These are phyloP conservation scores for Ustilago hordei DNA, from an alignment of 1,284 basidiomycete genomes.

Conservation along the genomic window DNA sequence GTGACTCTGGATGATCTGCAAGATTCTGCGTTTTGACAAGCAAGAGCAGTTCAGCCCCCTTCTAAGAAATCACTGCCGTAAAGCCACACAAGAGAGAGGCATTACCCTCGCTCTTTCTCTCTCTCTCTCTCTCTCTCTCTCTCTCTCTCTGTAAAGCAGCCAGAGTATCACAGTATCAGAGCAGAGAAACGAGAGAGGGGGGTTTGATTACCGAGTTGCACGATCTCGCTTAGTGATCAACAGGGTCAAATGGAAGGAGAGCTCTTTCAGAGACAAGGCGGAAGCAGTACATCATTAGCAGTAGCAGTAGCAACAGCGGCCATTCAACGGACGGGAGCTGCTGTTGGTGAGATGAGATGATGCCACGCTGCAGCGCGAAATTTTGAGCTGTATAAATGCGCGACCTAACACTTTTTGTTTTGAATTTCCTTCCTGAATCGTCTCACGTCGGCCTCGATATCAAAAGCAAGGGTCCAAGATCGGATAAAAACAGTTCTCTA, in stretches of 20 bases:
- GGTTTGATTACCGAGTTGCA: slow-evolving; percentile 6
- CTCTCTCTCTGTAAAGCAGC: neutral
- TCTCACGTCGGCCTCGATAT: no score
- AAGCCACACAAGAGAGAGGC: neutral
- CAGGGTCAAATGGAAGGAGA: slow-evolving; percentile 10
- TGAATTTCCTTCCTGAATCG: no score
- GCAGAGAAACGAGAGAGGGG: neutral
- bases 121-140: neutral
- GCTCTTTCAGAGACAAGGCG: neutral
- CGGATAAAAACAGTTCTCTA: no score
- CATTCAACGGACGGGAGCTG: neutral
- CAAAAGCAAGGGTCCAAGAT: no score
- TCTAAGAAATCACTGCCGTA: neutral
- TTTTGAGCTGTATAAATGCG: no score
- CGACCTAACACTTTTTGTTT: no score
- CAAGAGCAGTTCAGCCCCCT: neutral
- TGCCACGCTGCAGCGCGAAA: slow-evolving; percentile 20
- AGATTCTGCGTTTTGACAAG: neutral
- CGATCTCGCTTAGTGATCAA: slow-evolving; percentile 15
- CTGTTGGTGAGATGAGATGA: slow-evolving; percentile 9
- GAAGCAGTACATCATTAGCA: slow-evolving; percentile 1
- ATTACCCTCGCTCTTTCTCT: neutral
- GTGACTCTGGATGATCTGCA: slow-evolving; percentile 7
- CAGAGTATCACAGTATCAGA: neutral
- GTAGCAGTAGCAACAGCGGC: neutral